Base-by-base conservation (phyloP, 1,284 basidiomycete species). In the Salmacisia buchloeana region DNA sequence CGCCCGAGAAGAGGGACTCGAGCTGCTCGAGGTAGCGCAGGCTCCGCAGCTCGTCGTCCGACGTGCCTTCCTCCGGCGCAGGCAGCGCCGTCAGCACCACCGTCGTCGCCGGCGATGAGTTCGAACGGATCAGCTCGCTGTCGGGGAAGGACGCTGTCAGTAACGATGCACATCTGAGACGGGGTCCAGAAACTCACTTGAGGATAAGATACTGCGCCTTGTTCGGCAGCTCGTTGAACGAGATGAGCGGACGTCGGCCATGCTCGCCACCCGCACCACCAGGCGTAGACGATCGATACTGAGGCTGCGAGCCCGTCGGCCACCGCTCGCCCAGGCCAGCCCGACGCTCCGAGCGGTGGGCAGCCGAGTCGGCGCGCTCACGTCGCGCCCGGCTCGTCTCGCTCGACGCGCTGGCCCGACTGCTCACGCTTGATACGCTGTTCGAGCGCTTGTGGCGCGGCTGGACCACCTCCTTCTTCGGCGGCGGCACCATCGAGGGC, bases 151-250 rank as follows among this genome's bases (percentile, higher is more conserved):
- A 45, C 2, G 39, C 15, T 23, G 31, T 43, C 7, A 60, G 39
- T 18, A 10, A 7, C 12, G 5, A 12, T 7, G 34, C 59, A 27
- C 46, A 62, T 46, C 23, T 18, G 18, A 21, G 25, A 23, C 21
- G n/a, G 21, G 5, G 13, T 38, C 6, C 29, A 10, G 15, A 2
- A n/a, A 60, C 61, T 63, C 58, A 63, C 61, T 79, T 79, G 31
- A 79, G 49, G 33, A 79, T 79, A 29, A 79, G 56, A 60, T 78
- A 79, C 65, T 79, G 77, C 39, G 76, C 77, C 60, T 72, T 74
- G 60, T 79, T 78, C 18, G 77, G 77, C 59, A 79, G 59, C 49
- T 73, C 72, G 65, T 79, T 79, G 71, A 79, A 79, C 43, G 73
- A 69, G 7, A 78, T 63, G 25, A 62, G 41, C 5, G 73, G 71